phyloP scores from a whole-genome alignment of 352 stramenopile species.

The Phytophthora kernoviae region DNA sequence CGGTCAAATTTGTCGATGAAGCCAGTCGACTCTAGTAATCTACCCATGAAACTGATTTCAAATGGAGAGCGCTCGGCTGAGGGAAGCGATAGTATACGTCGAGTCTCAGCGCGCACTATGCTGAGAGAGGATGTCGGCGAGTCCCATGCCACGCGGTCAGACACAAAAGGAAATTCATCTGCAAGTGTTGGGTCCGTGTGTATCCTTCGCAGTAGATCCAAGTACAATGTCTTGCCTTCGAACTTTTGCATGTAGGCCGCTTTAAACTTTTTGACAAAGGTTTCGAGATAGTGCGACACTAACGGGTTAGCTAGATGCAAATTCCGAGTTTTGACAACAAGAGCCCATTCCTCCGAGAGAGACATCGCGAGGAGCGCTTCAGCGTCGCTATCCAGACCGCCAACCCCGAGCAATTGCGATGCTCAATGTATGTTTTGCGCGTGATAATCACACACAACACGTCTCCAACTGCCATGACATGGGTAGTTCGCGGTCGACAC shows the following conservation, averaged over 20 bases:
- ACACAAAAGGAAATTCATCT: slow-evolving; percentile 62
- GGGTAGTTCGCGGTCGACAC: slow-evolving; percentile 51
- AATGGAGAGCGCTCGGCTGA: slow-evolving; percentile 39
- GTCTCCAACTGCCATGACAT: slow-evolving; percentile 47
- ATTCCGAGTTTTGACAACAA: slow-evolving; percentile 63
- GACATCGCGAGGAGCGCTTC: slow-evolving; percentile 65
- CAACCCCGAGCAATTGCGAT: slow-evolving; percentile 34
- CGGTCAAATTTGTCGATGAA: slow-evolving; percentile 78
- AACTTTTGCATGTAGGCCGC: slow-evolving; percentile 78
- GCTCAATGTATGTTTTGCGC: slow-evolving; percentile 52
- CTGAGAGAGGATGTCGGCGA: slow-evolving; percentile 62
- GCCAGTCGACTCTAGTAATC: slow-evolving; percentile 59
- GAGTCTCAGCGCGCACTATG: slow-evolving; percentile 68
- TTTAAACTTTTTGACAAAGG: slow-evolving; percentile 83
- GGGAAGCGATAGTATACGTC: slow-evolving; percentile 54
- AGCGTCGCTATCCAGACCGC: slow-evolving; percentile 50
- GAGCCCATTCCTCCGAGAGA: slow-evolving; percentile 72
- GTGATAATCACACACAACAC: slow-evolving; percentile 57
- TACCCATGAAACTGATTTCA: slow-evolving; percentile 60
- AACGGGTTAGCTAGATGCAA: slow-evolving; percentile 70
- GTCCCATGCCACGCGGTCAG: slow-evolving; percentile 59
- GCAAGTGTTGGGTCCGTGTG: slow-evolving; percentile 57
- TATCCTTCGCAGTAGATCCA: slow-evolving; percentile 70
- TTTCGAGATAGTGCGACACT: slow-evolving; percentile 70
- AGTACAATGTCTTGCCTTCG: slow-evolving; percentile 73